Conservation (phyloP, 495 filamentous ascomycete species). For the Aspergillus conjunctus region DNA sequence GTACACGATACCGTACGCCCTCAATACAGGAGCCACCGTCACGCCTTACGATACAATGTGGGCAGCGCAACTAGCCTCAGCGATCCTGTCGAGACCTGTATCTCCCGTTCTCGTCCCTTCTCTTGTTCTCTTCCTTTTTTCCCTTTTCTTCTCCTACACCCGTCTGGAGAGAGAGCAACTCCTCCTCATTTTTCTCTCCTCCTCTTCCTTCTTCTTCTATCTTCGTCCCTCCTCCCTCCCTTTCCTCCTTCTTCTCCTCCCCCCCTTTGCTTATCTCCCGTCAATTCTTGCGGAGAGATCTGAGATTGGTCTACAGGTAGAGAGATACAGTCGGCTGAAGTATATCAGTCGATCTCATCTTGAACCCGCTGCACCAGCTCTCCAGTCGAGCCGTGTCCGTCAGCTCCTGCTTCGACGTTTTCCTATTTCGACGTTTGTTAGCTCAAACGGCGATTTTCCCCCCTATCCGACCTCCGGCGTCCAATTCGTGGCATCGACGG, state of each 20-base stretch:
- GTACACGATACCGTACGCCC: constrained; percentile 16
- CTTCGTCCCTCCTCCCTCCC: constrained; percentile 50
- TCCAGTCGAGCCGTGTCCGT: constrained; percentile 52
- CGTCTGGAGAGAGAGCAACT: constrained; percentile 53
- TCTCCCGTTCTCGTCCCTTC: constrained; percentile 35
- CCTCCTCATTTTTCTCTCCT: constrained; percentile 53
- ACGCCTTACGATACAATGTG: constrained; percentile 25
- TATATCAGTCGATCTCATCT: constrained; percentile 42
- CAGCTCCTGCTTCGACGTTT: constrained; percentile 45
- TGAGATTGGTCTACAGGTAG: constrained; percentile 42
- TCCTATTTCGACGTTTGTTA: constrained; percentile 50
- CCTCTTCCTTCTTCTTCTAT: constrained; percentile 56
- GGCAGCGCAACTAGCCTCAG: constrained; percentile 26
- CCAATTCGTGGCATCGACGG: constrained; percentile 42
- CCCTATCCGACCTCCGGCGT: constrained; percentile 38
- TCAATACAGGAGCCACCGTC: constrained; percentile 24
- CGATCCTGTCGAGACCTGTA: constrained; percentile 39
- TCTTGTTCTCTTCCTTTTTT: constrained; percentile 37
- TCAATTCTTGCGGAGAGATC: constrained; percentile 51
- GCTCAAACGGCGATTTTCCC: constrained; percentile 48
- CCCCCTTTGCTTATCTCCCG: constrained; percentile 56
- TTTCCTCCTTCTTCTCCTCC: constrained; percentile 52
- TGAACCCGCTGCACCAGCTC: constrained; percentile 37
- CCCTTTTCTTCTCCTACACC: constrained; percentile 49
- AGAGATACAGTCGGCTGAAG: constrained; percentile 32